These are phyloP conservation scores for Flueggea neowawraea DNA, from an alignment of 441 rosid species.

Conservation along the genomic window DNA sequence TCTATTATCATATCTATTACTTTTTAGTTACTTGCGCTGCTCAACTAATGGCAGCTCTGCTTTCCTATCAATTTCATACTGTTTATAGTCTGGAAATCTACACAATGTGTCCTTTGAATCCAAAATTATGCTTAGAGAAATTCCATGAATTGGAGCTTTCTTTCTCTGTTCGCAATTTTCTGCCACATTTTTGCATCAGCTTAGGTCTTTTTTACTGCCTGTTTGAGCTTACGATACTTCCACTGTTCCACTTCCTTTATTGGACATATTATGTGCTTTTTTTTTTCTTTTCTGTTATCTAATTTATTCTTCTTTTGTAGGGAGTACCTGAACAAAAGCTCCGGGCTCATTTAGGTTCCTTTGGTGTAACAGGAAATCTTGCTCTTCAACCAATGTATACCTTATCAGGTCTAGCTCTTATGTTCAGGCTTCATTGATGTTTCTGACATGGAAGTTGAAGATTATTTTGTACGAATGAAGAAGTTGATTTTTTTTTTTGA, in stretches of 20 bases:
- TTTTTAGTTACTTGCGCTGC: too few relatives aligned
- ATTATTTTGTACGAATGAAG: too few relatives aligned
- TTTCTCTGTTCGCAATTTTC: background rate
- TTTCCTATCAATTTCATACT: too few relatives aligned
- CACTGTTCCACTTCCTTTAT: background rate
- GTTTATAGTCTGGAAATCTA: too few relatives aligned
- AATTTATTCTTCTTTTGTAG: conserved; percentile 38
- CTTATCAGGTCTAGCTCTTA: conserved; percentile 61
- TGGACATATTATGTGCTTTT: too few relatives aligned
- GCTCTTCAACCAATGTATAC: conserved; percentile 99
- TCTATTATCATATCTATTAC: too few relatives aligned
- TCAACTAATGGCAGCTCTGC: too few relatives aligned
- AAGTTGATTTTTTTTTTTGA: too few relatives aligned
- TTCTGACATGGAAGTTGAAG: too few relatives aligned
- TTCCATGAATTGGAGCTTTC: too few relatives aligned
- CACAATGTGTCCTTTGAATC: too few relatives aligned
- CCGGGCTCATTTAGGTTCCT: conserved; percentile 89
- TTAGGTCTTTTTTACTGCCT: background rate
- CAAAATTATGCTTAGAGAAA: too few relatives aligned
- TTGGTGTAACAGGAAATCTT: conserved; percentile 97
- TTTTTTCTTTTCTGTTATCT: background rate
- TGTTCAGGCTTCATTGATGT: background rate
- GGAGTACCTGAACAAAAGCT: conserved; percentile 98
- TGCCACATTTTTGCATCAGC: background rate
- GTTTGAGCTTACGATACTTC: background rate